Evolutionary conservation across 2,329 filamentous ascomycete genomes (phyloP).

Genomic region (Scedosporium minutisporum): DNA sequence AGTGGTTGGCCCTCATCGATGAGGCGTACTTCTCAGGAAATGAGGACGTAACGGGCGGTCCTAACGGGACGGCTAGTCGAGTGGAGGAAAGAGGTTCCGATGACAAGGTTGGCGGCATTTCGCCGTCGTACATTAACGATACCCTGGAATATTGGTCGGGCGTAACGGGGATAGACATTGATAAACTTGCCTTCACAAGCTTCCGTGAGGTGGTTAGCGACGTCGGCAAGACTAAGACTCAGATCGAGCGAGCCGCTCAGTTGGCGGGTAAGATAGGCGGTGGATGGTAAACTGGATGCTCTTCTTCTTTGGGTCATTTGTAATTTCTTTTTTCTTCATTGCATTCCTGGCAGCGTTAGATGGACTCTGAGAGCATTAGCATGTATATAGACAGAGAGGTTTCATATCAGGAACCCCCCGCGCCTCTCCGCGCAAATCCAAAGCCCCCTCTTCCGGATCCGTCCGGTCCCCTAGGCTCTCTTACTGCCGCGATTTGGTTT

Average conservation of each 20-base stretch:
- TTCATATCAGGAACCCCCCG: constrained; percentile 29
- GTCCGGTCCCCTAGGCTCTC: constrained; percentile 71
- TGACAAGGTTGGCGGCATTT: constrained; percentile 54
- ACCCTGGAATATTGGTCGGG: constrained; percentile 68
- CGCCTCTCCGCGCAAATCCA: constrained; percentile 56
- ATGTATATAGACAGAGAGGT: constrained; percentile 6
- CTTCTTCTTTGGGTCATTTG: constrained; percentile 9
- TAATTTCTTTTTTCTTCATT: constrained; percentile 4
- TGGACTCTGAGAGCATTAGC: neutral
- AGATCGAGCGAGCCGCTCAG: constrained; percentile 76
- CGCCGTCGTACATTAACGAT: constrained; percentile 53
- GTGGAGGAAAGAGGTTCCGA: constrained; percentile 17
- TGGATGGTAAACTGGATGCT: constrained; percentile 59
- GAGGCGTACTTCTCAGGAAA: constrained; percentile 82
- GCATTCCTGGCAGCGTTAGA: neutral
- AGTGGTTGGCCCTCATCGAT: constrained; percentile 73
- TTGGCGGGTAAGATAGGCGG: constrained; percentile 86
- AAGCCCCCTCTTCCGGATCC: constrained; percentile 67
- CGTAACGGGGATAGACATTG: constrained; percentile 59
- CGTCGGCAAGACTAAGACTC: constrained; percentile 68
- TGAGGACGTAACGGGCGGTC: constrained; percentile 25
- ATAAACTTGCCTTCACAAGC: constrained; percentile 71
- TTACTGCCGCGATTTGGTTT: constrained; percentile 59
- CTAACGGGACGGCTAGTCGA: neutral
- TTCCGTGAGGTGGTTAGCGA: constrained; percentile 92